Evolutionary conservation across 208 protist species (phyloP).

Genomic region (Trichomonas vaginalis): DNA sequence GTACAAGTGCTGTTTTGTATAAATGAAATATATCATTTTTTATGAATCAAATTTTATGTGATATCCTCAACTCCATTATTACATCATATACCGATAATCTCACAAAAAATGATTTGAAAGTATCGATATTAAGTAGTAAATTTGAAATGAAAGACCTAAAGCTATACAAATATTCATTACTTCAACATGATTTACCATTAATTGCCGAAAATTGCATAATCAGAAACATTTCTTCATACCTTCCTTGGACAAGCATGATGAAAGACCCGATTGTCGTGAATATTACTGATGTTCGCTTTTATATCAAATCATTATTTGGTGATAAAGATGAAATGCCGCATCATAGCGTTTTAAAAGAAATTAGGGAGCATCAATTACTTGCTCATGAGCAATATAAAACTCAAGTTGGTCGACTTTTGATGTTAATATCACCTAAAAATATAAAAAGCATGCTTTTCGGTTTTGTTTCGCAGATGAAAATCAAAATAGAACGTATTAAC

Average conservation of each 20-base stretch:
- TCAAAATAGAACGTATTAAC: neutral
- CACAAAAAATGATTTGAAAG: neutral
- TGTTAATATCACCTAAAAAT: neutral
- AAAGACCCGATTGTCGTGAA: neutral
- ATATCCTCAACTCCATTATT: neutral
- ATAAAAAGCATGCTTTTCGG: neutral
- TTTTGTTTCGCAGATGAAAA: neutral
- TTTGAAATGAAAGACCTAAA: neutral
- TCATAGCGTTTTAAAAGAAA: neutral
- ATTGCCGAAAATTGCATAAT: neutral
- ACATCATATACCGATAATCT: neutral
- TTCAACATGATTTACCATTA: neutral
- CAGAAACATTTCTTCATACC: neutral
- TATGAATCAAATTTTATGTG: neutral
- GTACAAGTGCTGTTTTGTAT: too few species aligned
- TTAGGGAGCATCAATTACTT: neutral
- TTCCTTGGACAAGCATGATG: neutral
- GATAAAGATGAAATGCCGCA: neutral
- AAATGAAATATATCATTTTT: neutral
- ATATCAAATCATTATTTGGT: neutral
- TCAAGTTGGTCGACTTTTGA: neutral
- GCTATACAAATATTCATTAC: neutral
- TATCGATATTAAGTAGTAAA: neutral
- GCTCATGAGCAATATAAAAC: neutral
- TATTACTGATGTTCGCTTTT: neutral